Evolutionary conservation across 2,329 filamentous ascomycete genomes (phyloP).

Genomic region (Thielaviopsis cerberus): DNA sequence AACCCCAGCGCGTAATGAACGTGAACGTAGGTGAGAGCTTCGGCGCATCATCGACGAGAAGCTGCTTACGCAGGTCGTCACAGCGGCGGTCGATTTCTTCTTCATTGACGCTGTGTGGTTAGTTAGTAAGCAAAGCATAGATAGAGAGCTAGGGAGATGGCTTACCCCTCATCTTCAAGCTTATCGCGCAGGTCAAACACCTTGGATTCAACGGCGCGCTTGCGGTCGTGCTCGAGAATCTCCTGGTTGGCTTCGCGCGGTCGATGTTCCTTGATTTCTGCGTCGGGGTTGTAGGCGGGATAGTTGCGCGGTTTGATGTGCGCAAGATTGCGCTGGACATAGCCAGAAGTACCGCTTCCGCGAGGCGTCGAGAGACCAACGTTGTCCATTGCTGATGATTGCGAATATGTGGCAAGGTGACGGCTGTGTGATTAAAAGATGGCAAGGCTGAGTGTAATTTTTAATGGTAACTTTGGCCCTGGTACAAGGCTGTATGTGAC

Average conservation of each 20-base stretch:
- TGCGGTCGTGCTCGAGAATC: slow-evolving; percentile 85
- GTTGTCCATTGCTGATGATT: slow-evolving; percentile 34
- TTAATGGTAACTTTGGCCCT: slow-evolving; percentile 2
- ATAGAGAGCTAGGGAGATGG: slow-evolving; percentile 5
- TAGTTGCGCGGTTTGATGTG: slow-evolving; percentile 71
- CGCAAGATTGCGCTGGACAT: slow-evolving; percentile 89
- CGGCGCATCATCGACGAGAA: too few species aligned
- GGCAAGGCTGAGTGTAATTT: slow-evolving; percentile 4
- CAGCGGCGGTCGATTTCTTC: slow-evolving; percentile 65
- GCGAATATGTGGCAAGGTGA: neutral
- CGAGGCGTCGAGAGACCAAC: slow-evolving; percentile 88
- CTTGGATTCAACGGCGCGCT: slow-evolving; percentile 79
- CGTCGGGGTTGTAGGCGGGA: slow-evolving; percentile 41
- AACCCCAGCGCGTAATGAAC: too few species aligned
- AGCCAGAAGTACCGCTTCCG: slow-evolving; percentile 89
- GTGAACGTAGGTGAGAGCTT: too few species aligned
- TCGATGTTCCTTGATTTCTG: slow-evolving; percentile 50
- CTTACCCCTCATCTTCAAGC: slow-evolving; percentile 75
- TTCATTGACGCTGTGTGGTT: slow-evolving; percentile 46
- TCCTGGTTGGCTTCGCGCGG: slow-evolving; percentile 76
- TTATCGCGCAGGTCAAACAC: slow-evolving; percentile 78
- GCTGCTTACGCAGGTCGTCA: slow-evolving; percentile 24
- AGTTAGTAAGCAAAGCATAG: neutral
- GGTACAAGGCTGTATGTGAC: slow-evolving; percentile 4
- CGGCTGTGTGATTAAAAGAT: neutral